Conservation (phyloP, 192 early-diverging fungal genomes). For the Radiomyces spectabilis region DNA sequence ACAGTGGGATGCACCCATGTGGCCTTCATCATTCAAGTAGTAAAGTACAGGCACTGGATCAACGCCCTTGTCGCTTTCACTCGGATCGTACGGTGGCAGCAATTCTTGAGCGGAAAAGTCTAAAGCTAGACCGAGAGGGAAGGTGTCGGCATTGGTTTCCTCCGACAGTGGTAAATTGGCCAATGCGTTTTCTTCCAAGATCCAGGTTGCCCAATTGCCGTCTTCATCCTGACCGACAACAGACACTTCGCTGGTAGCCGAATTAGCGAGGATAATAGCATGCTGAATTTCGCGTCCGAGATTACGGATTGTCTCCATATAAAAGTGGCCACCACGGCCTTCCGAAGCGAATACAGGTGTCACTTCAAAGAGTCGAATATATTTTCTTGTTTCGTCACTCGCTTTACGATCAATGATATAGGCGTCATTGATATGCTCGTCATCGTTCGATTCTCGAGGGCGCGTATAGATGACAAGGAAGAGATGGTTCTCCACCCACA, state of each 20-base stretch:
- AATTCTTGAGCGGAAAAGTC: conserved; percentile 60
- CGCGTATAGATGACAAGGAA: conserved; percentile 65
- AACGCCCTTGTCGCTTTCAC: conserved; percentile 36
- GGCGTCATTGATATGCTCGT: conserved; percentile 32
- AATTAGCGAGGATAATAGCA: conserved; percentile 29
- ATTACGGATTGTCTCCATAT: conserved; percentile 48
- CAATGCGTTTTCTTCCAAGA: conserved; percentile 46
- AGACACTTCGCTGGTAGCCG: conserved; percentile 38
- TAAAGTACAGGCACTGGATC: conserved; percentile 64
- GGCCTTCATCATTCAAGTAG: conserved; percentile 58
- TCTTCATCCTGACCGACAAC: conserved; percentile 35
- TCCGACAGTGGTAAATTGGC: conserved; percentile 54
- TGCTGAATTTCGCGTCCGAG: conserved; percentile 42
- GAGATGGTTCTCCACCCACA: conserved; percentile 69
- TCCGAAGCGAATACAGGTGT: conserved; percentile 44
- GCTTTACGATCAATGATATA: conserved; percentile 55
- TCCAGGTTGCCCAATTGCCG: conserved; percentile 61
- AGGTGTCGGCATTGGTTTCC: conserved; percentile 48
- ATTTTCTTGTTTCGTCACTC: conserved; percentile 27
- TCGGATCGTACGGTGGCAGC: conserved; percentile 44
- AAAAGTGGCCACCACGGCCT: conserved; percentile 44
- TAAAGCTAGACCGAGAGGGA: conserved; percentile 62
- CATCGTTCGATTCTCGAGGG: conserved; percentile 5
- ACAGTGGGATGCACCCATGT: conserved; percentile 58
- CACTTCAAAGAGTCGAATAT: conserved; percentile 47